Base-by-base conservation (phyloP, 2,329 filamentous ascomycete genomes). In the Didymella pinodella region DNA sequence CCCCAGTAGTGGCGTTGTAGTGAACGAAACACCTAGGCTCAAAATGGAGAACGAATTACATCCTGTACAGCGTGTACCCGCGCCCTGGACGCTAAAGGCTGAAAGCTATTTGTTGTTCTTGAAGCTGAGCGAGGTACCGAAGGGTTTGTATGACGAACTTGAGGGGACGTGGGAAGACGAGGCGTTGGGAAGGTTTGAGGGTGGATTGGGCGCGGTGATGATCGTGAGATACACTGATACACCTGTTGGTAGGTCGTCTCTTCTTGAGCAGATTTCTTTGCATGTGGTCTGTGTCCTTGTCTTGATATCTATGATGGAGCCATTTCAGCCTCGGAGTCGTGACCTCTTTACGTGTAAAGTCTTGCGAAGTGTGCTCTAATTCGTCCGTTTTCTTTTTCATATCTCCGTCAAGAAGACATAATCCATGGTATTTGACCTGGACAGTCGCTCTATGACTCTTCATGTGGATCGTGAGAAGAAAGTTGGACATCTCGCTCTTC, bases 151-250 rank as follows among this genome's bases (percentile, higher is more conserved):
- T 64, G 68, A 70, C 52, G 22, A 53, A 31, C 57, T 73, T 28
- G 71, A 75, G 47, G 65, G 58, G 28, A 36, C 51, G 3, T 69
- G 67, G 62, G 47, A 25, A 6, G 61, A 63, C 18, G 48, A 63
- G 36, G 49, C 20, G n/a, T 25, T 64, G 40, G 72, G 68, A 0
- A 52, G 31, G 44, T 76, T 75, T 50, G 59, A 61, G 48, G 71
- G 70, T 0, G 73, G 73, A 0, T 36, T 75, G 47, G 72, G 72
- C 1, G 57, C 63, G 4, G 65, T 73, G 12, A 67, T 72, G 57
- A 56, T 75, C 43, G 62, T 75, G 4, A 64, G 73, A 49, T 75
- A 76, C 60, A 61, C 28, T 25, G 65, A 69, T 49, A 76, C 72
- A 31, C 68, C 72, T 54, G 71, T 73, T 54, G 70, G 73, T 75